phyloP scores from a whole-genome alignment of 306 rosid genomes.

The Sicyos baderoa region DNA sequence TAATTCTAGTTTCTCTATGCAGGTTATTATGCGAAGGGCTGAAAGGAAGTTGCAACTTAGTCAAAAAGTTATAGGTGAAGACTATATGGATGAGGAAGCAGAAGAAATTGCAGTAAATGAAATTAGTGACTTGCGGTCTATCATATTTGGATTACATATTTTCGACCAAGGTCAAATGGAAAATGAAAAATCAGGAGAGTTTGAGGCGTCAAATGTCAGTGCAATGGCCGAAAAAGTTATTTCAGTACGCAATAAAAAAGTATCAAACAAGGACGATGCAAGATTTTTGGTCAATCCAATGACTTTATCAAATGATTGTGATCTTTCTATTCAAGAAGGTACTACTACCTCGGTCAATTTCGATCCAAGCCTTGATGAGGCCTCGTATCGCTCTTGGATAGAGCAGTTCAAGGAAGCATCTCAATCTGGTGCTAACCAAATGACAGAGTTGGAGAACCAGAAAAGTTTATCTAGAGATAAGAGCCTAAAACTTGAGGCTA shows the following conservation, averaged over 20 bases:
- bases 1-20: constrained; percentile 24
- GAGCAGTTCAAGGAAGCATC: constrained; percentile 70
- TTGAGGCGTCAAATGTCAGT: constrained; percentile 42
- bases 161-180: constrained; percentile 48
- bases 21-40: constrained; percentile 92
- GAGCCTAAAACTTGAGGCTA: constrained; percentile 49
- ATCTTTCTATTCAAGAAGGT: constrained; percentile 30
- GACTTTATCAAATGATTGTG: constrained; percentile 32
- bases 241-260: constrained; percentile 41
- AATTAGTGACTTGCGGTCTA: constrained; percentile 61
- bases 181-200: constrained; percentile 33
- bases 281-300: constrained; percentile 60
- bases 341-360: constrained; percentile 30
- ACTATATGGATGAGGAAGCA: constrained; percentile 35
- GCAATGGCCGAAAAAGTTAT: constrained; percentile 63
- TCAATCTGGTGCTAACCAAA: constrained; percentile 35
- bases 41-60: constrained; percentile 79
- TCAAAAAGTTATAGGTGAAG: constrained; percentile 65
- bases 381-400: constrained; percentile 77
- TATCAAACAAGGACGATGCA: constrained; percentile 40
- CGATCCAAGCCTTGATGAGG: constrained; percentile 60
- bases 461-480: constrained; percentile 39
- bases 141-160: constrained; percentile 62
- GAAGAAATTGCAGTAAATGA: constrained; percentile 42
- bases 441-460: constrained; percentile 35